Base-by-base conservation (phyloP, 176 grass and related monocot genomes). In the Neostapfia colusana region DNA sequence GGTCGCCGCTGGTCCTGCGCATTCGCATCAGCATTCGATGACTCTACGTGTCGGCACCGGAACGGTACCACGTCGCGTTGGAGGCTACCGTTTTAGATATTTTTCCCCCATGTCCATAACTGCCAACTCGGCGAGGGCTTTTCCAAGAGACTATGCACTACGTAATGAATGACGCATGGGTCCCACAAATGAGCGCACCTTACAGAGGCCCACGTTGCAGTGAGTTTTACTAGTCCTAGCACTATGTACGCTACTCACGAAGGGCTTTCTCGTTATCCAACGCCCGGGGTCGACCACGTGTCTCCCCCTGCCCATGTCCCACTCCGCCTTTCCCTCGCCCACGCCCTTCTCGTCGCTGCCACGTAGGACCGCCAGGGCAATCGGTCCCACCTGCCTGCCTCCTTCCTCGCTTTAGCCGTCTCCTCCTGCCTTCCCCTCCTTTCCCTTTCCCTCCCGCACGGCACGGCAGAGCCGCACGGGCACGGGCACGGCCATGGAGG, bases 401-500 rank as follows among this genome's bases (percentile, higher is more conserved):
- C 20, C 26, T 28, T 28, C 54, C 11, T 46, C 13, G 10, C 3
- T 27, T 18, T 63, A 48, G 24, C 56, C 65, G 31, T 49, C 38
- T 16, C 26, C 41, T 11, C 6, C 31, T 31, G 31, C 31, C 27
- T 24, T 2, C 4, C 7, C 1, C 2, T 16, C 45, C 42, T 43
- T 39, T 4, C 4, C 12, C 20, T 20, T 21, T 7, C 23, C 38
- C 55, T 42, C 20, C n/a, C n/a, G n/a, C n/a, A n/a, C n/a, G n/a
- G n/a, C 14, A 53, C 59, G 23, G 42, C 18, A 40, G 54, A 68
- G 42, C 39, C 34, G 4, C 15, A 17, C 23, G 5, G n/a, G 25
- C 72, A n/a, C n/a, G n/a, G n/a, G n/a, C 65, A 65, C 57, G 34
- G 74, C 56, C 64, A 88, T 88, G 86, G 81, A 88, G 76, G 81